phyloP scores from a whole-genome alignment of 257 asterid genomes.

The Mentha longifolia region DNA sequence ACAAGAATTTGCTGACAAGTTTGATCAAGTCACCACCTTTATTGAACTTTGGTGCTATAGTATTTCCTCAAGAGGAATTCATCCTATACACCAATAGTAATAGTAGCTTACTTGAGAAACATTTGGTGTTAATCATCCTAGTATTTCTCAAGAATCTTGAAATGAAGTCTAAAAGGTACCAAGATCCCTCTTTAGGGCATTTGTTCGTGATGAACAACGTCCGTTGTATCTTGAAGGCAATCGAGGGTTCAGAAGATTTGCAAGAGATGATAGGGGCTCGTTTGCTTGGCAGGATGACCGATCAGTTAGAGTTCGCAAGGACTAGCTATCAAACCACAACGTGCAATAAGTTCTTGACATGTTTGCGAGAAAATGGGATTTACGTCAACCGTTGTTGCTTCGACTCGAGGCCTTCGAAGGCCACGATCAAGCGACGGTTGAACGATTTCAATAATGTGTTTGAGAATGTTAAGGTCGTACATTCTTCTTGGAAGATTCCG shows the following conservation, averaged over 20 bases:
- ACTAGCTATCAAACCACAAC: slow-evolving; percentile 20
- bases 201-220: slow-evolving; percentile 52
- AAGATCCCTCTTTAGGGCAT: slow-evolving; percentile 31
- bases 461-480: slow-evolving; percentile 21
- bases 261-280: slow-evolving; percentile 40
- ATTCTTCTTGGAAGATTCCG: slow-evolving; percentile 38
- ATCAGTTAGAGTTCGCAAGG: slow-evolving; percentile 13
- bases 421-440: slow-evolving; percentile 32
- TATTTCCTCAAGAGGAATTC: slow-evolving; percentile 28
- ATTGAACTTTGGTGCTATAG: slow-evolving; percentile 16
- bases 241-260: slow-evolving; percentile 39
- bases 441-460: slow-evolving; percentile 36
- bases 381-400: slow-evolving; percentile 24
- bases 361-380: slow-evolving; percentile 42
- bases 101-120: slow-evolving; percentile 36
- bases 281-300: slow-evolving; percentile 23
- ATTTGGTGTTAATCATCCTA: slow-evolving; percentile 44
- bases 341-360: slow-evolving; percentile 38
- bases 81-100: not conserved
- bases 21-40: slow-evolving; percentile 43
- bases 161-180: slow-evolving; percentile 24
- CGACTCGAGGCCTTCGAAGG: slow-evolving; percentile 31
- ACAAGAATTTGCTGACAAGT: slow-evolving; percentile 29
- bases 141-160: slow-evolving; percentile 34
- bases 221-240: slow-evolving; percentile 28